Percentiles rank a stretch among this genome's conserved stretches.
These are phyloP conservation scores for Trichoderma afroharzianum DNA, from an alignment of 2,329 filamentous ascomycete genomes.

Conservation along the genomic window DNA sequence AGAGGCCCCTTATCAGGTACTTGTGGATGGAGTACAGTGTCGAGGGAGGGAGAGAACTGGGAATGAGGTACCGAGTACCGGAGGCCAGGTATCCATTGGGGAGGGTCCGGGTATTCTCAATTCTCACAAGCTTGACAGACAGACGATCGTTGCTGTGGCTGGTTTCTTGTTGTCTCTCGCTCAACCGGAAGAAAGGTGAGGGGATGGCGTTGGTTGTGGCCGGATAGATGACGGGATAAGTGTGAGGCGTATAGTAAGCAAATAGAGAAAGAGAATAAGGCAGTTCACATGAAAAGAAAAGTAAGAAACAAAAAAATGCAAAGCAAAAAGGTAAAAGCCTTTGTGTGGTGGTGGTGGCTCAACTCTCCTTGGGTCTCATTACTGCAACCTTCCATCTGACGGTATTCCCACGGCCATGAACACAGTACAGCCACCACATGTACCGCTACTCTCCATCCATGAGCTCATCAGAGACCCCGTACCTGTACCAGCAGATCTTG, in stretches of 20 bases:
- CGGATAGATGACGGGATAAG: not conserved
- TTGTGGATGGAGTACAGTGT: conserved; percentile 5
- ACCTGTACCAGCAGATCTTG: not conserved
- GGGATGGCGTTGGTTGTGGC: too few relatives aligned
- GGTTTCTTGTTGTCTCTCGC: not conserved
- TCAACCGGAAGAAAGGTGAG: too few relatives aligned
- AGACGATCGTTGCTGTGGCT: not conserved
- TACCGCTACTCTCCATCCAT: not conserved
- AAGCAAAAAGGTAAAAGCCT: not conserved
- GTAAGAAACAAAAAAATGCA: not conserved
- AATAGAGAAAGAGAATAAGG: not conserved
- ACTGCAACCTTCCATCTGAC: not conserved
- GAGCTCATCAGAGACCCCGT: not conserved
- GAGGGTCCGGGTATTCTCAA: not conserved
- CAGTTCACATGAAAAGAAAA: not conserved
- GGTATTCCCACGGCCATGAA: not conserved
- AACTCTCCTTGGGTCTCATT: not conserved
- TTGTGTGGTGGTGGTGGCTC: not conserved
- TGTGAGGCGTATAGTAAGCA: not conserved
- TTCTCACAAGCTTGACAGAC: not conserved
- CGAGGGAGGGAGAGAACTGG: not conserved
- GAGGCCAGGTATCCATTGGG: not conserved
- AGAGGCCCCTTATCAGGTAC: conserved; percentile 15
- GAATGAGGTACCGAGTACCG: not conserved
- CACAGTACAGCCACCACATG: not conserved